Conservation (phyloP, 148 eudicot genomes). For the Persicaria tinctoria region DNA sequence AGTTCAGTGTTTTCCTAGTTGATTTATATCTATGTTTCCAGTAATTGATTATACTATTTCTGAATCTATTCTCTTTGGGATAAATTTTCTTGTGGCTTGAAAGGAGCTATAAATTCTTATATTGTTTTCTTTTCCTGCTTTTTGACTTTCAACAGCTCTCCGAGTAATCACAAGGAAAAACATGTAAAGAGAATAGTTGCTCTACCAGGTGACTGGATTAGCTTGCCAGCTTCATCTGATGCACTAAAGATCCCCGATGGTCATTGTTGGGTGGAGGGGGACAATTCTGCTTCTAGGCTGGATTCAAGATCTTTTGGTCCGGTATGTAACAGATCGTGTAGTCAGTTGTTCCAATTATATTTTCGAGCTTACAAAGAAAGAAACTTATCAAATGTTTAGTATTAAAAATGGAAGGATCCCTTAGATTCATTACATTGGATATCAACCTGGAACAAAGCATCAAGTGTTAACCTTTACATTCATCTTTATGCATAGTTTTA, state of each 20-base stretch:
- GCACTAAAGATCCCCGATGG: slow-evolving; percentile 66
- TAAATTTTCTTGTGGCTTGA: background rate
- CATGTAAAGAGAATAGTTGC: slow-evolving; percentile 74
- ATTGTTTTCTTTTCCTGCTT: background rate
- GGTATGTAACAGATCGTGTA: slow-evolving; percentile 31
- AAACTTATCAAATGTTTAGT: background rate
- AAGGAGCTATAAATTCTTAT: background rate
- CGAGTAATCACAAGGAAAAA: slow-evolving; percentile 65
- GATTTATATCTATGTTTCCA: background rate
- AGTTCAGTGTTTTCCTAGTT: background rate
- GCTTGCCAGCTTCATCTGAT: slow-evolving; percentile 37
- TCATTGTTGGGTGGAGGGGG: slow-evolving; percentile 99
- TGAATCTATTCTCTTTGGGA: background rate
- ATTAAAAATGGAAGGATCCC: background rate
- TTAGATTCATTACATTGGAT: background rate
- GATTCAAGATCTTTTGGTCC: slow-evolving; percentile 87
- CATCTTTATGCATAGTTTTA: background rate
- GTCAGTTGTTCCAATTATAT: background rate
- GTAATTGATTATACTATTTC: background rate
- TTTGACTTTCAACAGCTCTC: slow-evolving; percentile 51
- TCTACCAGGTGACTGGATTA: slow-evolving; percentile 87
- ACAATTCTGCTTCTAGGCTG: slow-evolving; percentile 59
- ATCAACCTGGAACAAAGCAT: background rate
- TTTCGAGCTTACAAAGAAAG: background rate
- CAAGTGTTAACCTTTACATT: background rate